Base-by-base conservation (phyloP, 1,139 yeast species). In the Lodderomyces pseudojiufengensis region DNA sequence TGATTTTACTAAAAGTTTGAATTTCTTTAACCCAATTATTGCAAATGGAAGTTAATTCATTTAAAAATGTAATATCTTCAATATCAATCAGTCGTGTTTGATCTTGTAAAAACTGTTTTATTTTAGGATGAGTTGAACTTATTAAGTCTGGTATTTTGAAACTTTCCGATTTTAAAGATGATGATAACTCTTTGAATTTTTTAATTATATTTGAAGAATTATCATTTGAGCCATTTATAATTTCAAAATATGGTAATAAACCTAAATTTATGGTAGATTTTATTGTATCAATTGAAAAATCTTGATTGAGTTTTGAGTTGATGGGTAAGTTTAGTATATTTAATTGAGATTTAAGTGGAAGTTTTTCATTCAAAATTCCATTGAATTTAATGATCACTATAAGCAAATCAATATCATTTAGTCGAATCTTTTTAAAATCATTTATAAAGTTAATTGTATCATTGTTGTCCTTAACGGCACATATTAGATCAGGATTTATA, bases 1-100 rank as follows among this genome's bases (percentile, higher is more conserved):
- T 55, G 29, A 81, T 54, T 24, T 64, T 62, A 0, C 90, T 75
- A 7, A 86, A 61, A 1, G 69, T 58, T 45, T 80, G 85, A 9
- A 81, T 76, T 29, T 77, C 74, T 42, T 68, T 73, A 16, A 81
- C 76, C 97, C 97, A 88, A 9, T 65, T 66, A 47, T 84, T 84
- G 4, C 81, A 92, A 5, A 68, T 70, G 3, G 72, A 59, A 33
- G 90, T 92, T 9, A 87, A 57, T 29, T 70, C 71, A 49, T 88
- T 88, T 32, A 87, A 61, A 42, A 82, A 71, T 0, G 57, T 52
- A 0, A 83, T 57, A 46, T 86, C 90, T 1, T 59, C 53, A 0
- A 83, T 57, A 46, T 86, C 90, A 1, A 59, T 47, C 2, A 77
- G 46, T 6, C 66, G 46, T 1, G n/a, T 49, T 42, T 9, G 52